phyloP scores from a whole-genome alignment of 1,284 basidiomycete species.

The Irpex sp. region DNA sequence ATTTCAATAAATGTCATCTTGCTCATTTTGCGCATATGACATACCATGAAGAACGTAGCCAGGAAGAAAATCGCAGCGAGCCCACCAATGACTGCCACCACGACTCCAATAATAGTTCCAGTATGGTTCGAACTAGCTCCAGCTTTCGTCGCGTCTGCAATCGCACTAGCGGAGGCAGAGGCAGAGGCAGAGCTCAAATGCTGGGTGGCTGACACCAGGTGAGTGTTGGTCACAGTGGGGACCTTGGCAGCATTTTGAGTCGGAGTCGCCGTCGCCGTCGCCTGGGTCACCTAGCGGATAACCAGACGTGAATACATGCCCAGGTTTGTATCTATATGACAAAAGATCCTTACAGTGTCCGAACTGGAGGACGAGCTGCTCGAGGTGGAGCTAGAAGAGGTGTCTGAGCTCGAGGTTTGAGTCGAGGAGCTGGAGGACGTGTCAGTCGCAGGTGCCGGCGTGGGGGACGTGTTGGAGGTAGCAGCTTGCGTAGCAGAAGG shows the following conservation, averaged over 20 bases:
- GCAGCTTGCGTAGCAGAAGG: not conserved
- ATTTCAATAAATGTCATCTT: not conserved
- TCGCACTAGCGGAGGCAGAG: conserved; percentile 9
- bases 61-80: conserved; percentile 45
- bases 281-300: not conserved
- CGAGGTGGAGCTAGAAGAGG: not conserved
- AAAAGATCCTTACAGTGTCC: not conserved
- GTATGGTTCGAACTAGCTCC: conserved; percentile 26
- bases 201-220: not conserved
- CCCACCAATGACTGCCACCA: conserved; percentile 47
- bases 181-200: not conserved
- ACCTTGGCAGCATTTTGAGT: not conserved
- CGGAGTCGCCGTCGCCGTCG: not conserved
- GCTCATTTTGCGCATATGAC: conserved; percentile 16
- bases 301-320: not conserved
- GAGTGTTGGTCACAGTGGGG: not conserved
- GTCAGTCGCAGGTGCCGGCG: conserved; percentile 2
- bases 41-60: conserved; percentile 52
- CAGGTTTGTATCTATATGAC: no score
- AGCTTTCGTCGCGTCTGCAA: conserved; percentile 7
- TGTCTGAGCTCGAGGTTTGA: not conserved
- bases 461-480: conserved; percentile 7
- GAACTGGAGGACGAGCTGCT: not conserved
- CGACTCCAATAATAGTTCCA: conserved; percentile 46
- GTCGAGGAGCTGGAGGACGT: not conserved